A percentile compares a stretch with the other conserved stretches of the same genome.
phyloP scores from a whole-genome alignment of 1,284 basidiomycete species.

The Cryptococcus neoformans region DNA sequence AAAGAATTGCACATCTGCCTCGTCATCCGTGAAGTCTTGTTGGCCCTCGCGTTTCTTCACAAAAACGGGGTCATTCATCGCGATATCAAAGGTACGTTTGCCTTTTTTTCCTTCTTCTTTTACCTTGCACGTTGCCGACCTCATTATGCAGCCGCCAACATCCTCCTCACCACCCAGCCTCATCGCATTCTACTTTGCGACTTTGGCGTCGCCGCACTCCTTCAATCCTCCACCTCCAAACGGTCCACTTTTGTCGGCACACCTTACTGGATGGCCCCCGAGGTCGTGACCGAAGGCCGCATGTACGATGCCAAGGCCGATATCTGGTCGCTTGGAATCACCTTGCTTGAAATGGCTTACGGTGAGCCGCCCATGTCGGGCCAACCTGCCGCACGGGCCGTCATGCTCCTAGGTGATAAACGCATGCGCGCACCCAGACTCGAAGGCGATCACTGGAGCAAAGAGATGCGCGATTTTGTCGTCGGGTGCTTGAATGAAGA shows the following conservation, averaged over 20 bases:
- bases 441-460: slow-evolving; percentile 71
- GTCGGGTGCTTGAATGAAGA: slow-evolving; percentile 78
- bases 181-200: slow-evolving; percentile 93
- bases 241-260: slow-evolving; percentile 94
- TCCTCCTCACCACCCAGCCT: slow-evolving; percentile 74
- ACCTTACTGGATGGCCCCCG: slow-evolving; percentile 99
- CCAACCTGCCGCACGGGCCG: slow-evolving; percentile 78
- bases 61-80: slow-evolving; percentile 93
- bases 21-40: slow-evolving; percentile 84
- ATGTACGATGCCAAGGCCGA: slow-evolving; percentile 95
- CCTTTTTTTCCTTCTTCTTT: background rate
- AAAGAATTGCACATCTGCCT: slow-evolving; percentile 88
- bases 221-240: slow-evolving; percentile 82
- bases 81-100: slow-evolving; percentile 69
- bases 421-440: slow-evolving; percentile 65
- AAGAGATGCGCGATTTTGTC: slow-evolving; percentile 87
- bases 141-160: slow-evolving; percentile 66
- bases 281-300: slow-evolving; percentile 83
- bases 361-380: slow-evolving; percentile 63
- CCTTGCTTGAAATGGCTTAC: slow-evolving; percentile 86
- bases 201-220: slow-evolving; percentile 93
- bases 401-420: slow-evolving; percentile 80
- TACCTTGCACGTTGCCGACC: slow-evolving; percentile 14
- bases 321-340: slow-evolving; percentile 95
- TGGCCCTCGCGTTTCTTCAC: slow-evolving; percentile 83